Percentiles rank a stretch among this genome's conserved stretches.
These are phyloP conservation scores for Linanthus parryae DNA, from an alignment of 148 eudicot genomes.

Conservation along the genomic window DNA sequence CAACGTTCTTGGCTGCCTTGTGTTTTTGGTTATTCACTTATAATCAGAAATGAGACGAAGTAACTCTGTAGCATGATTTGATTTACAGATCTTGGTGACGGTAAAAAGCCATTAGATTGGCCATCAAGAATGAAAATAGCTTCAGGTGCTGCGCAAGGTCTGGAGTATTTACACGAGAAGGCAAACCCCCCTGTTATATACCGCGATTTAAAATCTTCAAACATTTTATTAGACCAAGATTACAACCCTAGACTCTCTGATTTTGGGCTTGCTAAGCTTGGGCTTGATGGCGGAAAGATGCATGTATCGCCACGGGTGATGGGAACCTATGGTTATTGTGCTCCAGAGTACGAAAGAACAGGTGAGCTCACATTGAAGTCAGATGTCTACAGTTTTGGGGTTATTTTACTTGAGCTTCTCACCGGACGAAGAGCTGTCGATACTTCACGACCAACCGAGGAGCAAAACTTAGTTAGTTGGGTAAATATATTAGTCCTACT, in stretches of 20 bases:
- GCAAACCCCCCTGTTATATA: slow-evolving; percentile 51
- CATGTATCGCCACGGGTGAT: slow-evolving; percentile 53
- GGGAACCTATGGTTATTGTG: slow-evolving; percentile 60
- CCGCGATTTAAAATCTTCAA: slow-evolving; percentile 49
- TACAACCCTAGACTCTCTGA: slow-evolving; percentile 48
- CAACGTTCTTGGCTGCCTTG: background rate
- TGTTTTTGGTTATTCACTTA: no score
- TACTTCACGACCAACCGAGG: slow-evolving; percentile 30
- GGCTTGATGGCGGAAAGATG: slow-evolving; percentile 47
- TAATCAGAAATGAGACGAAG: no score
- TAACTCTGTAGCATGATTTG: background rate
- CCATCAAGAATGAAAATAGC: slow-evolving; percentile 51
- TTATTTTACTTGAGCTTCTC: slow-evolving; percentile 49
- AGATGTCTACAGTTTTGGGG: slow-evolving; percentile 57
- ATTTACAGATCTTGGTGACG: slow-evolving; percentile 34
- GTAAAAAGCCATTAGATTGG: slow-evolving; percentile 44
- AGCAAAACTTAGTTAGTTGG: slow-evolving; percentile 49
- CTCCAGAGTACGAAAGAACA: slow-evolving; percentile 52
- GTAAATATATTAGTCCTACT: slow-evolving; percentile 17
- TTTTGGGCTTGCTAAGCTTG: slow-evolving; percentile 54
- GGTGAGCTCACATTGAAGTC: slow-evolving; percentile 50
- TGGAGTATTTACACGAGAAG: slow-evolving; percentile 51
- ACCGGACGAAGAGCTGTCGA: slow-evolving; percentile 50
- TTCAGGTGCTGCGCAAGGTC: slow-evolving; percentile 50
- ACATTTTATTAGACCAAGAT: slow-evolving; percentile 42